Evolutionary conservation across 2,329 filamentous ascomycete genomes (phyloP), one percentile per base, ranked within the genome.

Genomic region (Fusarium xylarioides): DNA sequence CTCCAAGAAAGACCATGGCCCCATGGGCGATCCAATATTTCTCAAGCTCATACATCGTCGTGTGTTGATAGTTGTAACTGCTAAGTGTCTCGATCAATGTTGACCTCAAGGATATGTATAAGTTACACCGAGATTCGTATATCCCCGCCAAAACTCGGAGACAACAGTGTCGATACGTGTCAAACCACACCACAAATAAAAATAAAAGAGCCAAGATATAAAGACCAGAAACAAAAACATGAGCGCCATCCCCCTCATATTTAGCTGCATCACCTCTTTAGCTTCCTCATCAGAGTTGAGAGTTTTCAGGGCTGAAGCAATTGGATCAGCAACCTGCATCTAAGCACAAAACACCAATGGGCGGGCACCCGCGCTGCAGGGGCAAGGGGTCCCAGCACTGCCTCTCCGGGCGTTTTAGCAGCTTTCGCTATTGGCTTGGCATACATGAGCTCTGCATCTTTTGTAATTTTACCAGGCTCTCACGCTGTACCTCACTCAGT

Each of bases 1-100:
- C 49, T 6, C 63, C 68, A 11, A 74, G 16, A 6, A 67, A 34
- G 14, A 74, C 57, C 40, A 80, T 55, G 4, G 63, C 70, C 30
- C 37, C 52, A 7, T 58, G 66, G 11, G 70, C 69, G 34, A 79
- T 35, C 16, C 23, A 15, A 5, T 57, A 70, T 49, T 26, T 42
- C 37, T 75, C 65, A 5, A 26, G 16, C 11, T 28, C 18, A 1
- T 30, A 44, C 46, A 44, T 50, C 4, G 0, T 40, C 16, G 60
- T 60, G 32, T 28, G 7, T 42, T 26, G 40, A 11, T 16, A 40
- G 6, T 30, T 26, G 23, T 32, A 16, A 12, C 7, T 7, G 34
- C 5, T 18, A 7, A 54, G 34, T 21, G 5, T 38, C 19, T 28
- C 19, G 23, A 18, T 7, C 23, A 18, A 40, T 18, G 23, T 16